A percentile compares a stretch with the other conserved stretches of the same genome.
Evolutionary conservation across 345 rosid species (phyloP).

Genomic region (Eucalyptus shirleyi): DNA sequence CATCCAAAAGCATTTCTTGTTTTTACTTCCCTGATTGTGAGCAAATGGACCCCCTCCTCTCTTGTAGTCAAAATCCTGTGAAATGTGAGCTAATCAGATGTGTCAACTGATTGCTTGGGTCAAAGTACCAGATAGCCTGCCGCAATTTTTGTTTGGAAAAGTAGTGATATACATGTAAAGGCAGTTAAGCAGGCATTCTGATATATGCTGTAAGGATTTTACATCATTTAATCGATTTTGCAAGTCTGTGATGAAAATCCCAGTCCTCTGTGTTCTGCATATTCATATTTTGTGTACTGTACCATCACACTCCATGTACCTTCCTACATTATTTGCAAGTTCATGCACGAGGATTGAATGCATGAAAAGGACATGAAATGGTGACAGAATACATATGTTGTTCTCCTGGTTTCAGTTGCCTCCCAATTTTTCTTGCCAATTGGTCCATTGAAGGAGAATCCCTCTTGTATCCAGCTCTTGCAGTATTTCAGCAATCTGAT

Average conservation of each 20-base stretch:
- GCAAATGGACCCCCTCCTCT: background rate
- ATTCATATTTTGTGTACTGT: background rate
- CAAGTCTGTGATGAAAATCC: background rate
- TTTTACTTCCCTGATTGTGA: background rate
- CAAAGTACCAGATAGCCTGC: background rate
- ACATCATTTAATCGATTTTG: background rate
- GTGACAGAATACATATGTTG: background rate
- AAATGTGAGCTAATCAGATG: background rate
- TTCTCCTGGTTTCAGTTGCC: background rate
- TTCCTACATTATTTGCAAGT: background rate
- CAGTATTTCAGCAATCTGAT: background rate
- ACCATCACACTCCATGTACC: background rate
- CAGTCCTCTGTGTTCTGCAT: background rate
- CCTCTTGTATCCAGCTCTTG: background rate
- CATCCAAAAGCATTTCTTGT: background rate
- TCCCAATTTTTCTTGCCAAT: background rate
- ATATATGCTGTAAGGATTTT: background rate
- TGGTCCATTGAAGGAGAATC: background rate
- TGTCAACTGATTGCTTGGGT: background rate
- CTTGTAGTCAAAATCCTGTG: background rate
- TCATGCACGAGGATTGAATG: background rate
- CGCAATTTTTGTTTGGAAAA: accelerated
- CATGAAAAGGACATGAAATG: background rate
- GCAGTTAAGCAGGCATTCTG: background rate
- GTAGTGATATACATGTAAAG: background rate